Percentiles rank a stretch among this genome's conserved stretches.
These are phyloP conservation scores for Smallanthus sonchifolius DNA, from an alignment of 129 eudicot species.

Conservation along the genomic window DNA sequence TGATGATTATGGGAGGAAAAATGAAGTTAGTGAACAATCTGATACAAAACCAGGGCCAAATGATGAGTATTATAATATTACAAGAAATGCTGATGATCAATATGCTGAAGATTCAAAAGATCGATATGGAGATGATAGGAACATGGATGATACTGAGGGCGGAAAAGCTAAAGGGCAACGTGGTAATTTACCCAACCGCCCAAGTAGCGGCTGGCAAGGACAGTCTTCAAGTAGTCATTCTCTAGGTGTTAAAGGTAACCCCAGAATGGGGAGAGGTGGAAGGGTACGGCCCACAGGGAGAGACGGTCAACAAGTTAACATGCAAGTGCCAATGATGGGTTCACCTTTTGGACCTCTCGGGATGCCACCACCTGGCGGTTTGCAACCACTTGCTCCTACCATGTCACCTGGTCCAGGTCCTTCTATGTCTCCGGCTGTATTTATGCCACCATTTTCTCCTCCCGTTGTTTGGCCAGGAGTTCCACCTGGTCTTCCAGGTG, in stretches of 20 bases:
- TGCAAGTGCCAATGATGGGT: constrained; percentile 70
- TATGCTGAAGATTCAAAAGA: constrained; percentile 52
- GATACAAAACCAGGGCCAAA: constrained; percentile 37
- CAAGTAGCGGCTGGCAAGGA: constrained; percentile 51
- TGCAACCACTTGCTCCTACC: constrained; percentile 69
- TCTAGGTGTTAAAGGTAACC: constrained; percentile 57
- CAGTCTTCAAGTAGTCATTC: constrained; percentile 37
- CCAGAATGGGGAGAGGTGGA: constrained; percentile 75
- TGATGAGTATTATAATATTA: not conserved
- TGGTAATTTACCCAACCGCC: constrained; percentile 37
- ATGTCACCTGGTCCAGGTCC: constrained; percentile 95
- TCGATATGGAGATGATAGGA: constrained; percentile 49
- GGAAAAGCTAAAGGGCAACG: constrained; percentile 59
- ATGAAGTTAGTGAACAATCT: constrained; percentile 49
- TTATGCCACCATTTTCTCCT: constrained; percentile 81
- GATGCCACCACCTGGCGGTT: constrained; percentile 80
- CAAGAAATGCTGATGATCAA: constrained; percentile 34
- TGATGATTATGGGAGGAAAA: constrained; percentile 56
- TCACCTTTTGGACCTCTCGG: constrained; percentile 92
- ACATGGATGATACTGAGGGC: constrained; percentile 51
- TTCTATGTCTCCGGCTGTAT: constrained; percentile 85
- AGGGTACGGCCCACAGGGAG: constrained; percentile 69
- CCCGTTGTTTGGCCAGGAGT: constrained; percentile 96
- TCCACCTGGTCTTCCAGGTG: constrained; percentile 68
- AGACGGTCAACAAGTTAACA: constrained; percentile 53